Evolutionary conservation across 495 filamentous ascomycete species (phyloP).

Genomic region (Filosporella fistucella): DNA sequence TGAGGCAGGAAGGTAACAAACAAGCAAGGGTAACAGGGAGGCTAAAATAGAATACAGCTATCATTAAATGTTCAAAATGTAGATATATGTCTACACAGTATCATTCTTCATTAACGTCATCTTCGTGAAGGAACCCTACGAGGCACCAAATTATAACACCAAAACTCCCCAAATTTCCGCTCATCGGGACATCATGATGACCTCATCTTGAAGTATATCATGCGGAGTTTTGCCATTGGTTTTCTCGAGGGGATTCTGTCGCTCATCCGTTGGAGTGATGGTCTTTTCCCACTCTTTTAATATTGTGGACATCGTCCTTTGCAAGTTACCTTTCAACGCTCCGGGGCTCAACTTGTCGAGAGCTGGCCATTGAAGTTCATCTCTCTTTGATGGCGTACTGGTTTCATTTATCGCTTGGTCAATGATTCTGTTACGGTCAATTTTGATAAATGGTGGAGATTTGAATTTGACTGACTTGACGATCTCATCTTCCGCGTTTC

Average conservation of each 20-base stretch:
- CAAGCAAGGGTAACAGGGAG: no score
- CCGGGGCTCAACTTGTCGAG: conserved; percentile 53
- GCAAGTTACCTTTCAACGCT: conserved; percentile 52
- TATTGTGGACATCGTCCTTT: conserved; percentile 55
- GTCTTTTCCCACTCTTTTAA: conserved; percentile 66
- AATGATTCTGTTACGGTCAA: conserved; percentile 35
- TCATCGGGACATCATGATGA: conserved; percentile 9
- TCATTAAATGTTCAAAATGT: no score
- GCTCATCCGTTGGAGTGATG: conserved; percentile 18
- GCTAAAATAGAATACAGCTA: no score
- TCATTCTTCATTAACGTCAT: no score
- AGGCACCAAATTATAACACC: no score
- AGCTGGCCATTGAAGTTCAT: conserved; percentile 62
- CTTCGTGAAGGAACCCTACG: no score
- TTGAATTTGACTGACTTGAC: conserved; percentile 41
- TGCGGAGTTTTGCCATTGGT: not conserved
- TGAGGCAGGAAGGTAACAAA: no score
- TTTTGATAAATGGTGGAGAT: conserved; percentile 6
- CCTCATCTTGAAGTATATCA: not conserved
- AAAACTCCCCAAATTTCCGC: no score
- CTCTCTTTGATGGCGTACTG: conserved; percentile 25
- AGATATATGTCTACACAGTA: no score
- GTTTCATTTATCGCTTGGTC: conserved; percentile 24
- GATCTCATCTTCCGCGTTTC: conserved; percentile 45
- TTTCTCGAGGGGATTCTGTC: conserved; percentile 1